Percentiles rank a stretch among this genome's conserved stretches.
These are phyloP conservation scores for Coelastrella sp. DNA, from an alignment of 139 green algal genomes.

Conservation along the genomic window DNA sequence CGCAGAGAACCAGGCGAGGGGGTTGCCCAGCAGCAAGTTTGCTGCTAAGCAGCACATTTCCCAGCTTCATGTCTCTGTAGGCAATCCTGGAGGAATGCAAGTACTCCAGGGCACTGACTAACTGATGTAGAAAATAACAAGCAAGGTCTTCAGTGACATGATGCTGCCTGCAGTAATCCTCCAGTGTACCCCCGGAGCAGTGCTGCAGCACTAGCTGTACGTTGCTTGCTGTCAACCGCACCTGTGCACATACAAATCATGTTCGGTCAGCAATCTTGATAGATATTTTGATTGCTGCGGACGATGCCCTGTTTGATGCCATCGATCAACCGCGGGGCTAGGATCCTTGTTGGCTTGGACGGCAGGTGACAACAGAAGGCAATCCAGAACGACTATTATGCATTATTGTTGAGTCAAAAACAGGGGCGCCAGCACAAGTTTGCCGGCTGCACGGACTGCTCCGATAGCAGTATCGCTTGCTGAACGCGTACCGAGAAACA, in stretches of 20 bases:
- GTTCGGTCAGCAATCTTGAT: no score
- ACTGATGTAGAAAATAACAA: constrained; percentile 18
- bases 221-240: neutral
- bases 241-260: constrained; percentile 5
- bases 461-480: no score
- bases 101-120: constrained; percentile 32
- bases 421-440: no score
- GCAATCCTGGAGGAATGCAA: constrained; percentile 21
- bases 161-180: constrained; percentile 6
- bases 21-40: neutral
- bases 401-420: no score
- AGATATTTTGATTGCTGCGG: no score
- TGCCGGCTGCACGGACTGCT: no score
- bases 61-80: constrained; percentile 42
- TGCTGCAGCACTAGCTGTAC: constrained; percentile 30
- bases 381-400: no score
- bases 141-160: constrained; percentile 34
- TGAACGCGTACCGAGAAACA: no score
- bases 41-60: constrained; percentile 32
- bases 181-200: constrained; percentile 33
- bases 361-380: no score
- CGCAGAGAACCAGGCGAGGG: constrained; percentile 32
- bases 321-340: no score
- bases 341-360: no score
- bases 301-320: no score